These are phyloP conservation scores for Fonsecaea pugnacius DNA, from an alignment of 2,329 filamentous ascomycete genomes.

Conservation along the genomic window DNA sequence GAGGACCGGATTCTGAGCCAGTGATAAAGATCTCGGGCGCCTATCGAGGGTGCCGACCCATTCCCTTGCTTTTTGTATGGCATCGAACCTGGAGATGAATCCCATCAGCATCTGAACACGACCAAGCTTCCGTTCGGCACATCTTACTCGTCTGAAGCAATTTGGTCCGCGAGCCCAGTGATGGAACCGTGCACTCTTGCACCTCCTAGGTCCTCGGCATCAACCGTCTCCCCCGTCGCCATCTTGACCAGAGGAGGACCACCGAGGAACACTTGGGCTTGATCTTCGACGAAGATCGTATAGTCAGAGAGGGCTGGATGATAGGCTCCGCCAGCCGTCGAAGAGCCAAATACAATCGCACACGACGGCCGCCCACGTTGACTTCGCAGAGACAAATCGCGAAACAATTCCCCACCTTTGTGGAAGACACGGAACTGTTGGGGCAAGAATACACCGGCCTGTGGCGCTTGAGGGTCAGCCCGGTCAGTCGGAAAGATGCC, in stretches of 20 bases:
- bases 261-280: conserved; percentile 52
- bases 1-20: conserved; percentile 20
- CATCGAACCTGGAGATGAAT: conserved; percentile 41
- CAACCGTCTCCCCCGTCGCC: conserved; percentile 52
- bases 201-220: conserved; percentile 50
- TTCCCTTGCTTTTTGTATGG: conserved; percentile 47
- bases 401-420: conserved; percentile 49
- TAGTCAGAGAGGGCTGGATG: conserved; percentile 51
- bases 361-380: conserved; percentile 48
- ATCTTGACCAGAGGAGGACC: conserved; percentile 54
- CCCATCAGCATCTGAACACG: too few species aligned
- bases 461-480: too few species aligned
- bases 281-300: conserved; percentile 50
- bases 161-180: conserved; percentile 51
- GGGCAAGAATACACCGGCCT: conserved; percentile 49
- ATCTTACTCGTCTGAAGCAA: conserved; percentile 47
- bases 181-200: conserved; percentile 48
- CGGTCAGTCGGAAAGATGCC: too few species aligned
- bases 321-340: conserved; percentile 50
- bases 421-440: conserved; percentile 55
- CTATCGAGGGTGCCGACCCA: conserved; percentile 42
- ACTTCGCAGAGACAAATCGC: conserved; percentile 47
- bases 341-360: conserved; percentile 52
- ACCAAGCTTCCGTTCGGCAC: too few species aligned
- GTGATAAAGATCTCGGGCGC: conserved; percentile 7